Evolutionary conservation across 2,329 filamentous ascomycete genomes (phyloP).

Genomic region (Diaporthe batatas): DNA sequence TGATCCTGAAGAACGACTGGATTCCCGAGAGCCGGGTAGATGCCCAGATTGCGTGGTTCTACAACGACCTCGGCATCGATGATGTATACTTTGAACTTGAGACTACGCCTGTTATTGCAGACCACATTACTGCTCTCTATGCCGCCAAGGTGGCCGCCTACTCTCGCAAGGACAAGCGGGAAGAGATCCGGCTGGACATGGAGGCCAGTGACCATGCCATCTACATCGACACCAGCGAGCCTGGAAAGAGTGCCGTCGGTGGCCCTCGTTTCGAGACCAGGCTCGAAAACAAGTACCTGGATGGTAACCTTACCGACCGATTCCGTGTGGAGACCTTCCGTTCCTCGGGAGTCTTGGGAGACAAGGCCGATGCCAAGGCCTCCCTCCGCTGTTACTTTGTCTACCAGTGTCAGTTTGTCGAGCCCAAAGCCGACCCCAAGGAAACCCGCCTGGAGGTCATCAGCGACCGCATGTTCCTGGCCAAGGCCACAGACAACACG

Average conservation of each 20-base stretch:
- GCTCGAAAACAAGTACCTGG: slow-evolving; percentile 95
- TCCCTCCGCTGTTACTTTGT: slow-evolving; percentile 98
- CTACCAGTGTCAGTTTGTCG: slow-evolving; percentile 93
- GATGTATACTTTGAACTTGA: slow-evolving; percentile 98
- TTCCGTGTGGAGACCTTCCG: slow-evolving; percentile 99
- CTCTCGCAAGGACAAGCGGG: slow-evolving; percentile 90
- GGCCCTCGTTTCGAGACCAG: slow-evolving; percentile 95
- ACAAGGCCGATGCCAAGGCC: slow-evolving; percentile 76
- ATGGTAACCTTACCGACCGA: slow-evolving; percentile 77
- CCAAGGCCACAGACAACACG: slow-evolving; percentile 96
- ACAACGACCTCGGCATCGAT: slow-evolving; percentile 96
- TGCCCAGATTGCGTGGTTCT: slow-evolving; percentile 94
- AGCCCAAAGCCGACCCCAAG: slow-evolving; percentile 77
- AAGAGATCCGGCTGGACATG: slow-evolving; percentile 96
- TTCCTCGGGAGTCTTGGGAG: slow-evolving; percentile 84
- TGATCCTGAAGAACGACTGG: slow-evolving; percentile 84
- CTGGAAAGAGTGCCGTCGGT: slow-evolving; percentile 79
- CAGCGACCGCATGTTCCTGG: slow-evolving; percentile 92
- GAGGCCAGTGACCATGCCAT: slow-evolving; percentile 95
- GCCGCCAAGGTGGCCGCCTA: slow-evolving; percentile 96
- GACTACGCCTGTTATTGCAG: slow-evolving; percentile 86
- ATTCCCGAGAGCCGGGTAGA: slow-evolving; percentile 88
- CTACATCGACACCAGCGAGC: slow-evolving; percentile 97
- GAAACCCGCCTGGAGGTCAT: slow-evolving; percentile 94
- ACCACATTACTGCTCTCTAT: slow-evolving; percentile 95